Percentiles rank a stretch among this genome's conserved stretches.
phyloP scores from a whole-genome alignment of 345 rosid genomes.

The Balakata baccata region DNA sequence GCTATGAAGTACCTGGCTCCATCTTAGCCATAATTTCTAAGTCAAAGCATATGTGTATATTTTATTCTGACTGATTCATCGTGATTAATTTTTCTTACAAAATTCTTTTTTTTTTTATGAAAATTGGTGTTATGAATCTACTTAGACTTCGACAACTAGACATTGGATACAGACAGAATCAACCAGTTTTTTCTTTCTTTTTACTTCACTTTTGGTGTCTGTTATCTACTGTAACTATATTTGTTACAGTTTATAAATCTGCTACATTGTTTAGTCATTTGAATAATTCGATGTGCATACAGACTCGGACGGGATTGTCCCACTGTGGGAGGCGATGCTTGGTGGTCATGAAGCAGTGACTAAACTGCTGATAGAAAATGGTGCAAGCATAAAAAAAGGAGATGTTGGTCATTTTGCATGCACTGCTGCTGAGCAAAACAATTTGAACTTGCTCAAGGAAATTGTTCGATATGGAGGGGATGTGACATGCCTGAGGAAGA shows the following conservation, averaged over 20 bases:
- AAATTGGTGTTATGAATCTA: background rate
- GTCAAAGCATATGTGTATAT: background rate
- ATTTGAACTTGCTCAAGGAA: constrained; percentile 56
- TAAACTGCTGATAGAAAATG: constrained; percentile 45
- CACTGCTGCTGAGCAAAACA: constrained; percentile 64
- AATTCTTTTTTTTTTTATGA: background rate
- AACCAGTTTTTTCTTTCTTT: too few species aligned
- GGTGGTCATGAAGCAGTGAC: constrained; percentile 52
- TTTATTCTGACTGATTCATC: constrained; percentile 12
- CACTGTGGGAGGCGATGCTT: constrained; percentile 80
- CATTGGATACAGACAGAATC: too few species aligned
- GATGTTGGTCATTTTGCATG: constrained; percentile 78
- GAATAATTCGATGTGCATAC: constrained; percentile 19
- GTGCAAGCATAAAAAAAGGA: constrained; percentile 46
- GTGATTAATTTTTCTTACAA: constrained; percentile 1
- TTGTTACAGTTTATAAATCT: background rate
- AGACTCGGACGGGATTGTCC: constrained; percentile 70
- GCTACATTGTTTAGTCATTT: constrained; percentile 2
- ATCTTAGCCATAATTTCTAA: background rate
- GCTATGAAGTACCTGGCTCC: background rate
- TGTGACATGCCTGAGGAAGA: constrained; percentile 44
- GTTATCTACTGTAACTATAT: background rate
- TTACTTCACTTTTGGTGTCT: background rate
- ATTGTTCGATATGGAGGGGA: constrained; percentile 53
- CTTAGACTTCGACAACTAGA: background rate